Evolutionary conservation across 2,329 filamentous ascomycete species (phyloP), one percentile per base, ranked within the genome.

Genomic region (Leptographium galeiforme): DNA sequence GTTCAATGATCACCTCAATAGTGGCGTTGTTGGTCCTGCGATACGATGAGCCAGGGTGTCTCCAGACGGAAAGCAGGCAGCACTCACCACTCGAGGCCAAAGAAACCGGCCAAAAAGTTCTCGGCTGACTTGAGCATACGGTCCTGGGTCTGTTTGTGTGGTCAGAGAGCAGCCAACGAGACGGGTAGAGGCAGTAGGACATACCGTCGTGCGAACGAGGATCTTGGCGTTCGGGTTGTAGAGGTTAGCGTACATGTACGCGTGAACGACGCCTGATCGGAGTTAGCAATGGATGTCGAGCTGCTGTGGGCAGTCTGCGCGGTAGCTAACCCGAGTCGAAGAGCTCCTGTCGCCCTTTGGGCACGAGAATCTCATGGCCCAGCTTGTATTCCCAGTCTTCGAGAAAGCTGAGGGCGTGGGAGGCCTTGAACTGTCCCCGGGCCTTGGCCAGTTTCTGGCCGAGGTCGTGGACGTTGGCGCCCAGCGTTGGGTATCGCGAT

Each of bases 91-190:
- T 84, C 77, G 0, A 88, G 73, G 0, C 85, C 85, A 62, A 89
- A 89, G 69, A 89, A 89, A 0, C 86, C 86, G 7, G 85, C 82
- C 63, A 89, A 69, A 67, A 88, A 89, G 65, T 89, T 85, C 65
- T 89, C 85, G 4, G 85, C 85, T 41, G 77, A 84, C 64, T 89
- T 82, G 25, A 85, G 70, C 85, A 89, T 89, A 30, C 86, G 79
- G 62, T 87, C 81, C 63, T 89, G 84, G 1, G 85, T 87, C 70
- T 74, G 18, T n/a, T 2, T 5, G n/a, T 38, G 50, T 52, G 4
- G 40, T 40, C 4, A 39, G 14, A 39, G 8, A 39, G 40, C 12
- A 25, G 18, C 2, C 13, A 13, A 12, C 16, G 6, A 7, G n/a
- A 4, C 2, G 33, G 5, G 4, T 11, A 18, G 33, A 19, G 8